Conservation (phyloP, 2,329 filamentous ascomycete genomes). For the Apiospora rasikravindrae region DNA sequence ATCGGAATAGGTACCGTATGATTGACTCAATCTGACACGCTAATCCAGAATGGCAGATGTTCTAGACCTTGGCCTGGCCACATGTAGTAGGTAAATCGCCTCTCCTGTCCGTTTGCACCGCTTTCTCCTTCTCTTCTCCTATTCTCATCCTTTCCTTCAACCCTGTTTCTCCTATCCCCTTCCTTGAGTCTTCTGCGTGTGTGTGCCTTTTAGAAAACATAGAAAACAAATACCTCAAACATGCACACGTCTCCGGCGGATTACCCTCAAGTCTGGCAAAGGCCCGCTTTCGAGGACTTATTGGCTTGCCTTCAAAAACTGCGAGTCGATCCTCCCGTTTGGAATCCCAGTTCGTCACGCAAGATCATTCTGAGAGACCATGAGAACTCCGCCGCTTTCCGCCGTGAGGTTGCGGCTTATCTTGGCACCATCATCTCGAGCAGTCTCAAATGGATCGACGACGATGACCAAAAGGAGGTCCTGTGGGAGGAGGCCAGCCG, state of each 20-base stretch:
- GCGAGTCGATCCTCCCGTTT: slow-evolving; percentile 69
- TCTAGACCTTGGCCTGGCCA: slow-evolving; percentile 1
- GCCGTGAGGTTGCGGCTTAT: slow-evolving; percentile 65
- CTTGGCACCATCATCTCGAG: slow-evolving; percentile 73
- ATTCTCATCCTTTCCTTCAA: slow-evolving; percentile 18
- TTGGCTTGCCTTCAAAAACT: slow-evolving; percentile 70
- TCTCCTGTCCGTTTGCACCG: slow-evolving; percentile 2
- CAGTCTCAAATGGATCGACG: slow-evolving; percentile 69
- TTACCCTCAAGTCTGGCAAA: slow-evolving; percentile 82
- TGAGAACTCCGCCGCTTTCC: slow-evolving; percentile 48
- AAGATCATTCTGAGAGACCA: slow-evolving; percentile 49
- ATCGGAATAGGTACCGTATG: neutral
- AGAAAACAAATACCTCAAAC: neutral
- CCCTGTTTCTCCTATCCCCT: slow-evolving; percentile 17
- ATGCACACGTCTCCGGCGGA: slow-evolving; percentile 54
- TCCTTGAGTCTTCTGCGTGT: neutral
- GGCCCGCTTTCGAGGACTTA: slow-evolving; percentile 69
- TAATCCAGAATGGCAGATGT: slow-evolving; percentile 1
- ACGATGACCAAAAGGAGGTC: slow-evolving; percentile 68
- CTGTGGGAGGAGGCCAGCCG: slow-evolving; percentile 82
- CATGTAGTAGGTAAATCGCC: slow-evolving; percentile 1
- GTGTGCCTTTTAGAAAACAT: neutral
- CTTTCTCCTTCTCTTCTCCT: slow-evolving; percentile 20
- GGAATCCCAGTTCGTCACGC: slow-evolving; percentile 57
- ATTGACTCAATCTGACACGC: slow-evolving; percentile 11